Percentiles rank a stretch among this genome's conserved stretches.
Conservation (phyloP, 495 filamentous ascomycete species). For the Podospora comata region DNA sequence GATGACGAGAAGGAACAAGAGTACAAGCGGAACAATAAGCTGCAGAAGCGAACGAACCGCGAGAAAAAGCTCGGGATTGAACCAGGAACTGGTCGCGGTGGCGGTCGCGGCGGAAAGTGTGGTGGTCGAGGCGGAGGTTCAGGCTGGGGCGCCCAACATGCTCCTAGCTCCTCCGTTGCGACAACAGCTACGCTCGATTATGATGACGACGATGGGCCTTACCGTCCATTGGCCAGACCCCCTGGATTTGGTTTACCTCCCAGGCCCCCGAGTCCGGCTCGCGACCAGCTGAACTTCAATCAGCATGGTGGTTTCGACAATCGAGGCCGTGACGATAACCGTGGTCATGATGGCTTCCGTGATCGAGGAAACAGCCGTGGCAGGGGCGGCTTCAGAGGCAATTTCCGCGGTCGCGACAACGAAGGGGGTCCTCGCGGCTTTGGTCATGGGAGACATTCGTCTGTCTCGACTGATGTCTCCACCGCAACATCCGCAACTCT, state of each 20-base stretch:
- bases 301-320: background rate
- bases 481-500: slow-evolving; percentile 60
- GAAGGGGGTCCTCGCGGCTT: background rate
- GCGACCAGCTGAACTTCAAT: slow-evolving; percentile 16
- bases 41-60: slow-evolving; percentile 54
- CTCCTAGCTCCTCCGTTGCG: slow-evolving; percentile 24
- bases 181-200: slow-evolving; percentile 36
- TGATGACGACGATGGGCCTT: slow-evolving; percentile 64
- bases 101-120: slow-evolving; percentile 28
- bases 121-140: slow-evolving; percentile 8
- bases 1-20: slow-evolving; percentile 92
- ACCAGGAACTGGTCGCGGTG: slow-evolving; percentile 24
- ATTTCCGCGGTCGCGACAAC: background rate
- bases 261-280: slow-evolving; percentile 37
- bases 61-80: background rate
- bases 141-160: slow-evolving; percentile 32
- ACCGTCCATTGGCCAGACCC: slow-evolving; percentile 66
- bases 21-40: slow-evolving; percentile 60
- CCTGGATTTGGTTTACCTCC: slow-evolving; percentile 49
- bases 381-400: slow-evolving; percentile 33
- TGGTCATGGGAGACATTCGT: slow-evolving; percentile 11
- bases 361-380: slow-evolving; percentile 34
- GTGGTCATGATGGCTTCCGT: slow-evolving; percentile 39
- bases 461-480: slow-evolving; percentile 50
- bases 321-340: background rate